A percentile compares a stretch with the other conserved stretches of the same genome.
Evolutionary conservation across 1,284 basidiomycete species (phyloP).

Genomic region (Sphagnurus paluster): DNA sequence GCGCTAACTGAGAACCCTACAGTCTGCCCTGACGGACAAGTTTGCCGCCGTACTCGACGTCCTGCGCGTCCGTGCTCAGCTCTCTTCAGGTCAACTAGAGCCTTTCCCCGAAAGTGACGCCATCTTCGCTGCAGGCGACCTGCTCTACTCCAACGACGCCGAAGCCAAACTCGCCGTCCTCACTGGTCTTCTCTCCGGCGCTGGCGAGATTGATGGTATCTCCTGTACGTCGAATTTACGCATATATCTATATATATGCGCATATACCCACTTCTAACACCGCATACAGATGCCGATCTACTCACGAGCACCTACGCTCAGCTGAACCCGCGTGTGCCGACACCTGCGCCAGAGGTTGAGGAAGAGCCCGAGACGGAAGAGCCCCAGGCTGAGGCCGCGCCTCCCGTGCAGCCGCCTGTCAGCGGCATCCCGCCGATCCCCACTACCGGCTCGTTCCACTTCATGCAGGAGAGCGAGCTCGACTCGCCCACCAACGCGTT

Average conservation of each 20-base stretch:
- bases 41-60: constrained; percentile 60
- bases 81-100: constrained; percentile 48
- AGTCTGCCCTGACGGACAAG: constrained; percentile 41
- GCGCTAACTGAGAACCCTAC: constrained; percentile 3
- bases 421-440: constrained; percentile 38
- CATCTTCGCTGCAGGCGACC: constrained; percentile 50
- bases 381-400: constrained; percentile 14
- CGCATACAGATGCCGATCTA: constrained; percentile 52
- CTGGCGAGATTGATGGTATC: constrained; percentile 58
- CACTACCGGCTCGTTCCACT: constrained; percentile 60
- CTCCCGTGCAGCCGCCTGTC: constrained; percentile 31
- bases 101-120: constrained; percentile 50
- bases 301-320: constrained; percentile 53
- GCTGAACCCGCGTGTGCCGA: constrained; percentile 43
- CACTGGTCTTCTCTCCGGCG: constrained; percentile 52
- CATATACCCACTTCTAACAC: constrained; percentile 5
- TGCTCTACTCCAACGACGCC: constrained; percentile 53
- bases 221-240: no score
- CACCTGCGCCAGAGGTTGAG: constrained; percentile 30
- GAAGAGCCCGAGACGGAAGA: constrained; percentile 24
- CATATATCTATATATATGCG: no score
- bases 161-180: constrained; percentile 51
- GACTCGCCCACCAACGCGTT: constrained; percentile 50
- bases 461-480: constrained; percentile 77
- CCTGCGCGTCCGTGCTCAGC: constrained; percentile 61